Base-by-base conservation (phyloP, 202 grass and related monocot species). In the Zoysia matrella region DNA sequence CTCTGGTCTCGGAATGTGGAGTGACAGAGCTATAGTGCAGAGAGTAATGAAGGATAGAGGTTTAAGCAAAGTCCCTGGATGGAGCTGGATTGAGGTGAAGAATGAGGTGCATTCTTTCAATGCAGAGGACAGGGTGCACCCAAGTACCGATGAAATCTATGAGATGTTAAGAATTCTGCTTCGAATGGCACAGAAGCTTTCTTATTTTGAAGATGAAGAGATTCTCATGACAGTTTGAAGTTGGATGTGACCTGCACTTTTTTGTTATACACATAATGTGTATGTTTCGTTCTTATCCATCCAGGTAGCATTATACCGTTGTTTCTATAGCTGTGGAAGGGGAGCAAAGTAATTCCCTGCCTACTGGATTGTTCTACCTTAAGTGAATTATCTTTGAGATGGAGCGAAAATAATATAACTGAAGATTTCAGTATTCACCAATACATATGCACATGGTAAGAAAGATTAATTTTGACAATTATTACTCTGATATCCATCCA, bases 41-140 rank as follows among this genome's bases (percentile, higher is more conserved):
- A 94, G 13, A 64, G 75, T 52, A 46, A 94, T 94, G 92, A 94
- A 84, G 71, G 73, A 74, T 12, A 89, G 78, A 77, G 87, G 89
- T 45, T 77, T 94, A 71, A 89, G 41, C 42, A 94, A 94, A 84
- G 82, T 91, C 11, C 92, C 89, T 56, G 92, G 89, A 72, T 94
- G 92, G 89, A 91, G 92, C 73, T 94, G 92, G 92, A 91, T 94
- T 3, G 87, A 94, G 84, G 71, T 88, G 65, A 87, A 80, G n/a
- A 88, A 89, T n/a, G 73, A 89, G 61, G 79, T 89, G 65, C 89
- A 91, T 75, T 94, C 84, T 46, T 94, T 91, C 57, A 94, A 86
- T 72, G 87, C 92, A 7, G 79, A 91, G 47, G 92, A 94, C 76
- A 87, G 75, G 47, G 83, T 82, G 0, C 89, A 94, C 71, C 75